Evolutionary conservation across 2,329 filamentous ascomycete species (phyloP).

Genomic region (Penicillium frequentans): DNA sequence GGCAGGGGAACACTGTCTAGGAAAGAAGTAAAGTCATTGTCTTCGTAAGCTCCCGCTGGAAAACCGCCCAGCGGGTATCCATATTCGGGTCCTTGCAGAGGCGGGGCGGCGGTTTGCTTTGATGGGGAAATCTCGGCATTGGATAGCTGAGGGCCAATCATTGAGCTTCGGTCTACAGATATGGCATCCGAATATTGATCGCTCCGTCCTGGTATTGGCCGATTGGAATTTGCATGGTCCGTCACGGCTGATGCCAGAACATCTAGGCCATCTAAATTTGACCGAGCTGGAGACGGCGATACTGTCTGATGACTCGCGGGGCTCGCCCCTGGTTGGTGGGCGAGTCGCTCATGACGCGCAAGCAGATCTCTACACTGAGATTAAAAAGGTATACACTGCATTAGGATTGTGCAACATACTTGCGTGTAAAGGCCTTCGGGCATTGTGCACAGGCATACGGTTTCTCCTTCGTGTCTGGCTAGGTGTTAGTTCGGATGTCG

Average conservation of each 20-base stretch:
- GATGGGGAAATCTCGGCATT: slow-evolving; percentile 13
- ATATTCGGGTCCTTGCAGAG: slow-evolving; percentile 23
- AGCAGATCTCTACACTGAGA: slow-evolving; percentile 27
- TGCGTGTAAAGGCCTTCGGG: slow-evolving; percentile 36
- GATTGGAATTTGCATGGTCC: slow-evolving; percentile 16
- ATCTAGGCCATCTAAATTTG: slow-evolving; percentile 27
- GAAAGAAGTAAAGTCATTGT: slow-evolving; percentile 37
- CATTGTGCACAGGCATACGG: slow-evolving; percentile 32
- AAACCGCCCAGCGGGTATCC: slow-evolving; percentile 18
- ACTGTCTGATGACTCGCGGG: slow-evolving; percentile 11
- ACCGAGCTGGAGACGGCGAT: slow-evolving; percentile 19
- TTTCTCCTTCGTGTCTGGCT: slow-evolving; percentile 37
- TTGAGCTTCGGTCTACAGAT: slow-evolving; percentile 13
- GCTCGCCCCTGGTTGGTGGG: slow-evolving; percentile 21
- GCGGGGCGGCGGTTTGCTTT: slow-evolving; percentile 20
- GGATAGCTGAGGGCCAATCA: slow-evolving; percentile 8
- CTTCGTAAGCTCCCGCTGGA: slow-evolving; percentile 23
- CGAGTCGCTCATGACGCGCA: slow-evolving; percentile 32
- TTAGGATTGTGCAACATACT: slow-evolving; percentile 19
- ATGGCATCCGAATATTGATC: slow-evolving; percentile 11
- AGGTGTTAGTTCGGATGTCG: slow-evolving; percentile 6
- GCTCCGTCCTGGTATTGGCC: slow-evolving; percentile 8
- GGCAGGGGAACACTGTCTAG: slow-evolving; percentile 35
- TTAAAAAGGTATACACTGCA: slow-evolving; percentile 1
- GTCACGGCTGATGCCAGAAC: slow-evolving; percentile 30